These are phyloP conservation scores for Pseudogymnoascus sp. DNA, from an alignment of 2,329 filamentous ascomycete genomes.

Conservation along the genomic window DNA sequence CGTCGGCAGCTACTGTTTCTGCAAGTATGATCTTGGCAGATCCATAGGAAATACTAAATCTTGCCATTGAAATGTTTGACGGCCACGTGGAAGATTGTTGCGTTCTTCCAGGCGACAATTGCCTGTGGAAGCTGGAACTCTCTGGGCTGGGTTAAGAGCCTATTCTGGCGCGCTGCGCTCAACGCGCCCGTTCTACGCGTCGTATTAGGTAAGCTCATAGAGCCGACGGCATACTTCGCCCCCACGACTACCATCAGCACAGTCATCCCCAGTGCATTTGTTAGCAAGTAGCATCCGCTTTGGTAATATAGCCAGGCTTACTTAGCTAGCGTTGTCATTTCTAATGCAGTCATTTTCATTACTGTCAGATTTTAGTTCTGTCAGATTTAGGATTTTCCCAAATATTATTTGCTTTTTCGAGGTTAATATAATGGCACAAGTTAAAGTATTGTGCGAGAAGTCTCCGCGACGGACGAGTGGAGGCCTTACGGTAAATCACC, in stretches of 20 bases:
- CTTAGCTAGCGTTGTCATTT: background rate
- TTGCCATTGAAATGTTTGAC: background rate
- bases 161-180: background rate
- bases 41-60: background rate
- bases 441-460: background rate
- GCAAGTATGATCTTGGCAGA: background rate
- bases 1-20: background rate
- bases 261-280: background rate
- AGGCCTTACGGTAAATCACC: background rate
- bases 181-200: background rate
- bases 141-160: background rate
- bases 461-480: background rate
- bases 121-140: background rate
- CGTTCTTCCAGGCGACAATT: background rate
- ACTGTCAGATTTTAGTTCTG: background rate
- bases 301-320: background rate
- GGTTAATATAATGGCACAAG: background rate
- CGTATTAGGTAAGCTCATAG: background rate
- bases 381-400: background rate
- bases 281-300: background rate
- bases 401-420: background rate
- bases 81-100: background rate
- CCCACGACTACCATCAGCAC: background rate
- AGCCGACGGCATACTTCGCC: background rate
- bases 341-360: background rate